Evolutionary conservation across 169 alveolate species (phyloP).

Genomic region (Gregarina niphandrodes): DNA sequence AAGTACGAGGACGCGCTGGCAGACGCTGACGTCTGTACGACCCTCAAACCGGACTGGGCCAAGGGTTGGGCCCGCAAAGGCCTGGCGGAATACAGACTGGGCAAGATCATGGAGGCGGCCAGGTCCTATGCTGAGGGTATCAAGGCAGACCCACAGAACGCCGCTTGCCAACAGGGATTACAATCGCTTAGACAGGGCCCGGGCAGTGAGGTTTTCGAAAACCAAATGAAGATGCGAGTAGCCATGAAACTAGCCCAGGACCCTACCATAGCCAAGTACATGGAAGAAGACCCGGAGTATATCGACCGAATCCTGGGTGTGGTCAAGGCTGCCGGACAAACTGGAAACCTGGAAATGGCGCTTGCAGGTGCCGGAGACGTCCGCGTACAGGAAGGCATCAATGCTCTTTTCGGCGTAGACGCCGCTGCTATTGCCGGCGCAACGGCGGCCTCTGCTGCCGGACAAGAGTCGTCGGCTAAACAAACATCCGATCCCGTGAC

Average conservation of each 20-base stretch:
- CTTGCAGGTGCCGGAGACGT: conserved; percentile 4
- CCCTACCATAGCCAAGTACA: conserved; percentile 10
- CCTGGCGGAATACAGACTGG: conserved; percentile 47
- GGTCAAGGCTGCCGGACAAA: conserved; percentile 12
- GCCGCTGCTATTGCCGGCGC: neutral
- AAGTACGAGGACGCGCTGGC: conserved; percentile 59
- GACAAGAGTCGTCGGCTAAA: neutral
- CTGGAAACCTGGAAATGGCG: neutral
- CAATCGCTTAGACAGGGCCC: conserved; percentile 30
- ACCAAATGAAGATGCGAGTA: no score
- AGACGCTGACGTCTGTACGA: conserved; percentile 66
- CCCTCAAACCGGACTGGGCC: conserved; percentile 68
- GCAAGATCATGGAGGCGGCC: conserved; percentile 50
- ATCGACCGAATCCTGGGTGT: conserved; percentile 1
- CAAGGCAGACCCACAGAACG: conserved; percentile 57
- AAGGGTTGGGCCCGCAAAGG: conserved; percentile 74
- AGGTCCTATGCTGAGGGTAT: conserved; percentile 55
- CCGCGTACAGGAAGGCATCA: conserved; percentile 14
- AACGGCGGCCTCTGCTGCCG: neutral
- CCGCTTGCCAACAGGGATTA: conserved; percentile 46
- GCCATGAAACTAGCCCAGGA: no score
- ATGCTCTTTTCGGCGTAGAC: conserved; percentile 2
- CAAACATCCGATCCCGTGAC: no score
- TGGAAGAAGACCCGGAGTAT: conserved; percentile 17
- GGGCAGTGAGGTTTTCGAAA: conserved; percentile 9